A percentile compares a stretch with the other conserved stretches of the same genome.
Conservation (phyloP, 306 rosid species). For the Lithocarpus polystachyus region DNA sequence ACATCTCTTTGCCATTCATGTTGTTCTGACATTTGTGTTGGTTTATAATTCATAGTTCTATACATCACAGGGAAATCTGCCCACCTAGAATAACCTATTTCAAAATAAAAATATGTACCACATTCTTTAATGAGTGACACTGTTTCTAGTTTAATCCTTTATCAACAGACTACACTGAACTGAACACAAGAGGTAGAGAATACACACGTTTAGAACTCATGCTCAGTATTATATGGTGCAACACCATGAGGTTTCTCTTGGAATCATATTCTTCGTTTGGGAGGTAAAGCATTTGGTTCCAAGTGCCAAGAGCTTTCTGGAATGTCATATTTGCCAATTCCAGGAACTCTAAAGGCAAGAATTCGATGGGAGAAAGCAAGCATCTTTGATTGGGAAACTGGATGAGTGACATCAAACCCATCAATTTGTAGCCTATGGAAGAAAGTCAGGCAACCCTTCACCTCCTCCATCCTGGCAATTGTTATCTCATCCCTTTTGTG, state of each 20-base stretch:
- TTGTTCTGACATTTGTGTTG: no score
- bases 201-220: not conserved
- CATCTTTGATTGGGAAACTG: not conserved
- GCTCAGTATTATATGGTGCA: not conserved
- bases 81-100: not conserved
- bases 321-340: slow-evolving; percentile 16
- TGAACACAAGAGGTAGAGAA: not conserved
- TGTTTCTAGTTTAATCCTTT: not conserved
- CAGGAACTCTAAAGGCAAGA: slow-evolving; percentile 25
- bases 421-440: slow-evolving; percentile 13
- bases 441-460: slow-evolving; percentile 13
- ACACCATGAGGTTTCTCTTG: not conserved
- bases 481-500: not conserved
- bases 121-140: not conserved
- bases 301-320: slow-evolving; percentile 24
- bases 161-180: not conserved
- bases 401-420: slow-evolving; percentile 11
- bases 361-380: slow-evolving; percentile 28
- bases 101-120: not conserved
- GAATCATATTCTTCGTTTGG: not conserved
- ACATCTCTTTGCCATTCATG: no score
- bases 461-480: slow-evolving; percentile 3
- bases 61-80: not conserved
- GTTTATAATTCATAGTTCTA: not conserved
- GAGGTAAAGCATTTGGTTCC: slow-evolving; percentile 30